Evolutionary conservation across 768 basidiomycete genomes (phyloP).

Genomic region (Amanita thiersii): DNA sequence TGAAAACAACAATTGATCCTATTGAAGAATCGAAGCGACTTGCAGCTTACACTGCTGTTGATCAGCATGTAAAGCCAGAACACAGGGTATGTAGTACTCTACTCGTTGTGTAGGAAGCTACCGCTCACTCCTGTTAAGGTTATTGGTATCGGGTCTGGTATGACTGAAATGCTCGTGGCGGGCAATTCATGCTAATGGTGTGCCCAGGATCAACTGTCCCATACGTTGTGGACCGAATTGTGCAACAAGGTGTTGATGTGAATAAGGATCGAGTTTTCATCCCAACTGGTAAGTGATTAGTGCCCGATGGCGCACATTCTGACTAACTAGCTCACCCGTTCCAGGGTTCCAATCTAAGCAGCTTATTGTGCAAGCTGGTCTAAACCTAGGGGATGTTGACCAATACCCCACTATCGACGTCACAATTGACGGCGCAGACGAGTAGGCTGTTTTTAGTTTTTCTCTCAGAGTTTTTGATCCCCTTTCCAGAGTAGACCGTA

Average conservation of each 20-base stretch:
- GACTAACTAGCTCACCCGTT: slow-evolving; percentile 2
- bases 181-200: slow-evolving; percentile 7
- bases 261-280: slow-evolving; percentile 85
- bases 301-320: background rate
- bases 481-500: slow-evolving; percentile 62
- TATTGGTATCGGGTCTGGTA: slow-evolving; percentile 85
- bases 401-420: slow-evolving; percentile 88
- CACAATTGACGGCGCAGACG: slow-evolving; percentile 97
- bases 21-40: slow-evolving; percentile 83
- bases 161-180: slow-evolving; percentile 6
- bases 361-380: slow-evolving; percentile 74
- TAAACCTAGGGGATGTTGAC: slow-evolving; percentile 82
- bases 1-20: slow-evolving; percentile 22
- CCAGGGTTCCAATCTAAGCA: slow-evolving; percentile 92
- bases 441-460: slow-evolving; percentile 42
- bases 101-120: background rate
- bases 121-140: slow-evolving; percentile 34
- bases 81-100: slow-evolving; percentile 55
- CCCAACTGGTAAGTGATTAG: slow-evolving; percentile 58
- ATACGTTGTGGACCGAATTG: slow-evolving; percentile 92
- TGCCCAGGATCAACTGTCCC: slow-evolving; percentile 80
- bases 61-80: slow-evolving; percentile 73
- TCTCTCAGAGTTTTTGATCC: background rate
- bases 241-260: slow-evolving; percentile 65
- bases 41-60: slow-evolving; percentile 93